Evolutionary conservation across 1,139 yeast genomes (phyloP).

Genomic region (Candida buenavistaensis): DNA sequence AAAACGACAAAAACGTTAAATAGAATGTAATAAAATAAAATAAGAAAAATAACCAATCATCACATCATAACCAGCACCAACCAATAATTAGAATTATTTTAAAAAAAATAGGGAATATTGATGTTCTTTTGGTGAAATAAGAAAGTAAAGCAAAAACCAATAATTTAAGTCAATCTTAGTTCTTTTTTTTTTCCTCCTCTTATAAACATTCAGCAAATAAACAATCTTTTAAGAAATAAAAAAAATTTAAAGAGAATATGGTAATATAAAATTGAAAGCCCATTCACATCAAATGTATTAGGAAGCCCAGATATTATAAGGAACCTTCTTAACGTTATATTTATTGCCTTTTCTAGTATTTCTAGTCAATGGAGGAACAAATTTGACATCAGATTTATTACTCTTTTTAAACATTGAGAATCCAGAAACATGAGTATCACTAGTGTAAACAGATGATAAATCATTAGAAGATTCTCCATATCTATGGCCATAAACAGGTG

Average conservation of each 20-base stretch:
- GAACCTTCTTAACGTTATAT: conserved; percentile 31
- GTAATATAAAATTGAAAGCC: background rate
- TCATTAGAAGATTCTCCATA: conserved; percentile 18
- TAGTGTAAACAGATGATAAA: conserved; percentile 29
- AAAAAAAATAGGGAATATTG: background rate
- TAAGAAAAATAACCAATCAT: too few species aligned
- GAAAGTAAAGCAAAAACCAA: background rate
- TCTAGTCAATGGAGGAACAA: conserved; percentile 21
- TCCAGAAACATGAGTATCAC: conserved; percentile 31
- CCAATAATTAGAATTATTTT: too few species aligned
- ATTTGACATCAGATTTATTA: conserved; percentile 15
- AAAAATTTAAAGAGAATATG: background rate
- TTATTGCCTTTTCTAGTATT: conserved; percentile 24
- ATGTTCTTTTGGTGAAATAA: background rate
- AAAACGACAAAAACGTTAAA: too few species aligned
- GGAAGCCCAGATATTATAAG: conserved; percentile 28
- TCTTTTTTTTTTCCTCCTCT: background rate
- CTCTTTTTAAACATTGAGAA: conserved; percentile 33
- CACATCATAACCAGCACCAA: too few species aligned
- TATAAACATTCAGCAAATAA: background rate
- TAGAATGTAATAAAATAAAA: too few species aligned
- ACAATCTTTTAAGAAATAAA: background rate
- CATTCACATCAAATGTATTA: conserved; percentile 3
- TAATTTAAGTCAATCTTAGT: background rate
- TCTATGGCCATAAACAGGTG: conserved; percentile 10